Base-by-base conservation (phyloP, 306 rosid species). In the Benincasa hispida region DNA sequence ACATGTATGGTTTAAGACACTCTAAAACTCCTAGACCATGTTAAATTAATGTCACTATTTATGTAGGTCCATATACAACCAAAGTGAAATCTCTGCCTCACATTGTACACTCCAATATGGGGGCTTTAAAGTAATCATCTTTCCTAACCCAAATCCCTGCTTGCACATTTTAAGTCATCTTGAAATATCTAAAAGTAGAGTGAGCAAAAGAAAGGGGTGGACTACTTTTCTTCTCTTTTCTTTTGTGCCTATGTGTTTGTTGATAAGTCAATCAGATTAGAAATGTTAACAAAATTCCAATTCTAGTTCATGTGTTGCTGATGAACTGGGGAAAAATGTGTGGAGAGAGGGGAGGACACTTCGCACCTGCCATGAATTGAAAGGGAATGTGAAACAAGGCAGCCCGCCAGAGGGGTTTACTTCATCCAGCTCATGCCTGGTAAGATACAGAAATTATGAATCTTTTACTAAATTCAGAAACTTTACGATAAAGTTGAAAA, bases 391-490 rank as follows among this genome's bases (percentile, higher is more conserved):
- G 11, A 63, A 8, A 63, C 25, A 3, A 32, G 22, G 48, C 45
- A 17, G 39, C 22, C 21, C 45, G 21, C 48, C 39, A 63, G 8
- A 62, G 27, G 3, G 14, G 47, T 61, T 34, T 17, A 5, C 24
- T n/a, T 63, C 25, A 63, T 34, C 72, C 72, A 63, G 72, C 72
- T 63, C 72, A 34, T 63, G 25, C 72, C 72, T 63, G 72, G 10
- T 15, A 63, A 63, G 72, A 63, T 18, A 63, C 25, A 63, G 21
- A 63, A 63, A 53, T 18, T 8, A 34, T 19, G 24, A 3, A 18
- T 18, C 34, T 66, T 37, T 28, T 19, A 10, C 73, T 32, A 32
- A 30, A 63, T 34, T 17, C 24, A 32, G 70, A 19, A 63, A 63
- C 25, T 34, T 39, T 37, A 1, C 18, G 17, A 39, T n/a, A 66